A percentile compares a stretch with the other conserved stretches of the same genome.
These are phyloP conservation scores for Myriosclerotinia scirpicola DNA, from an alignment of 2,329 filamentous ascomycete species.

Conservation along the genomic window DNA sequence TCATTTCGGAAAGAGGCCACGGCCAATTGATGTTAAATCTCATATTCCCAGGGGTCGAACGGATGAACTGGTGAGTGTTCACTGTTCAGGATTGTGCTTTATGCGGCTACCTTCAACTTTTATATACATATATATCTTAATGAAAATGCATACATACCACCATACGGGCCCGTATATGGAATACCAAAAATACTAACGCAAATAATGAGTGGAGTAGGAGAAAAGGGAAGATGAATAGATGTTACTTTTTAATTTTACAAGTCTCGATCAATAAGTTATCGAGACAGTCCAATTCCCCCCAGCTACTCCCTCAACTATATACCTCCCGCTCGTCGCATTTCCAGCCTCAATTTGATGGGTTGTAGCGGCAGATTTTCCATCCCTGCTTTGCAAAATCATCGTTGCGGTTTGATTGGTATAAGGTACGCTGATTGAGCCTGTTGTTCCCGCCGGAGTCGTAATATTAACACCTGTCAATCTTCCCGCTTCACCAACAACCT, in stretches of 20 bases:
- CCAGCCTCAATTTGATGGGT: background rate
- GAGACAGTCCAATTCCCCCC: slow-evolving; percentile 14
- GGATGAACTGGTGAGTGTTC: too few species aligned
- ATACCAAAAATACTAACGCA: too few species aligned
- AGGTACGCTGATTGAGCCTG: background rate
- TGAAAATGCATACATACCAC: too few species aligned
- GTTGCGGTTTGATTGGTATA: background rate
- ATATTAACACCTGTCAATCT: background rate
- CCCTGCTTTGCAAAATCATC: background rate
- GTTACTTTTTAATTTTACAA: background rate
- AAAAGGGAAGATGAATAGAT: background rate
- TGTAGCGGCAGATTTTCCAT: too few species aligned
- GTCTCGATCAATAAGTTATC: background rate
- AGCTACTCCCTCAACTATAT: background rate
- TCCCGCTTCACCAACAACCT: background rate
- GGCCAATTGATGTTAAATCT: too few species aligned
- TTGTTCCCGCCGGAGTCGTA: background rate
- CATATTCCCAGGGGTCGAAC: too few species aligned
- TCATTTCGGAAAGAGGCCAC: too few species aligned
- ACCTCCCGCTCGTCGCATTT: background rate
- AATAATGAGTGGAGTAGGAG: background rate
- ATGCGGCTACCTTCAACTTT: too few species aligned
- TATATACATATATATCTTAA: too few species aligned
- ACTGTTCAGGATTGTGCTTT: too few species aligned
- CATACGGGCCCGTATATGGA: too few species aligned